A percentile compares a stretch with the other conserved stretches of the same genome.
Conservation (phyloP, 1,284 basidiomycete species). For the Coniferiporia sulphurascens region DNA sequence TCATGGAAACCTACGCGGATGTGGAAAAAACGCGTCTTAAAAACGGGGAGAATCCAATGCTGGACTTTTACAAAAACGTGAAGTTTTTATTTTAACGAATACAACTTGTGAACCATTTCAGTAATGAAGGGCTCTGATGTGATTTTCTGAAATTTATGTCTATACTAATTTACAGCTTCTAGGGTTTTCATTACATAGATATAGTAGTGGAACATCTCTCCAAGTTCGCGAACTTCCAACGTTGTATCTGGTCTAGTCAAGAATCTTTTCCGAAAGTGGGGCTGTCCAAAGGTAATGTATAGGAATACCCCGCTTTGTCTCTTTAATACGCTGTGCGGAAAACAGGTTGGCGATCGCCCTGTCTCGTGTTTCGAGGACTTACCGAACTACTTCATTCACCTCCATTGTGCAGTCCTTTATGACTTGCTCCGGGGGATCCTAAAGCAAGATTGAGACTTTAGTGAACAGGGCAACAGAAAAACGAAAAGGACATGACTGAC, state of each 20-base stretch:
- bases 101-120: not conserved
- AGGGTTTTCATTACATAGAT: slow-evolving; percentile 50
- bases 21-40: slow-evolving; percentile 56
- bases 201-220: slow-evolving; percentile 84
- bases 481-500: slow-evolving; percentile 38
- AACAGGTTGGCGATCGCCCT: not conserved
- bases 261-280: slow-evolving; percentile 80
- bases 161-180: not conserved
- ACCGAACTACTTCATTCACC: slow-evolving; percentile 79
- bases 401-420: slow-evolving; percentile 75
- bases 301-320: slow-evolving; percentile 61
- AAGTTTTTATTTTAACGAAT: slow-evolving; percentile 68
- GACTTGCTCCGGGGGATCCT: slow-evolving; percentile 81
- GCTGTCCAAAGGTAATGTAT: slow-evolving; percentile 89
- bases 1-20: slow-evolving; percentile 80
- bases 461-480: not conserved
- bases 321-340: slow-evolving; percentile 52
- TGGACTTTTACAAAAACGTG: slow-evolving; percentile 87
- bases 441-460: not conserved
- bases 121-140: no score
- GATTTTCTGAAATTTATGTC: no score
- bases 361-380: slow-evolving; percentile 18
- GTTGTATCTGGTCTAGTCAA: slow-evolving; percentile 50
- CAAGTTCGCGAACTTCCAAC: slow-evolving; percentile 60
- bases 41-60: slow-evolving; percentile 84